phyloP scores from a whole-genome alignment of 2,329 filamentous ascomycete genomes.

The Coleophoma cylindrospora region DNA sequence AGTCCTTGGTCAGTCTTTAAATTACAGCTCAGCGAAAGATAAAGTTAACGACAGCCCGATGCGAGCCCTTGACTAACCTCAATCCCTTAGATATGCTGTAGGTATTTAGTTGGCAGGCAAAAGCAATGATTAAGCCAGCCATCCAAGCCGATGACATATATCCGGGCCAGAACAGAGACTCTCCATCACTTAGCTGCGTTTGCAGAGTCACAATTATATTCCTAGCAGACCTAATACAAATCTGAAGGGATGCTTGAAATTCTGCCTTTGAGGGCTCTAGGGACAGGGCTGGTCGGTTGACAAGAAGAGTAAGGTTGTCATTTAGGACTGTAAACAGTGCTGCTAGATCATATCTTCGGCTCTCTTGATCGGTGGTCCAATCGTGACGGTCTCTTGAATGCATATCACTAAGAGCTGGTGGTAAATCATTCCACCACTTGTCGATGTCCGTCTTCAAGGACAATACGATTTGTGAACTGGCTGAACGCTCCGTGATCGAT shows the following conservation, averaged over 20 bases:
- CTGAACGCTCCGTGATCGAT: not conserved
- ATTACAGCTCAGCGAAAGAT: not conserved
- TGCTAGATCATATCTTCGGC: not conserved
- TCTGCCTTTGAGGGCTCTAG: not conserved
- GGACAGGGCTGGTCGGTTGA: not conserved
- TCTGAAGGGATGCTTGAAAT: not conserved
- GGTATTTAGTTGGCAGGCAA: not conserved
- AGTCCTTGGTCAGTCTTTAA: no score
- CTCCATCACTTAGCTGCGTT: not conserved
- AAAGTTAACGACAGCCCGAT: not conserved
- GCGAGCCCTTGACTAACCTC: not conserved
- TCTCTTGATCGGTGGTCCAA: not conserved
- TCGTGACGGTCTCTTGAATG: not conserved
- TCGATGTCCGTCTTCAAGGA: not conserved
- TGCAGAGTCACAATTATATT: not conserved
- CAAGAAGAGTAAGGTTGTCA: not conserved
- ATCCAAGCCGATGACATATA: not conserved
- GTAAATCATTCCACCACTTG: not conserved
- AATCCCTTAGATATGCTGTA: not conserved
- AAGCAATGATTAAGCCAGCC: not conserved
- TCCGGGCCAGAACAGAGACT: constrained; percentile 4
- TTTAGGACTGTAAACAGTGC: not conserved
- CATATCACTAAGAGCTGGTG: not conserved
- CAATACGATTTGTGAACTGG: not conserved
- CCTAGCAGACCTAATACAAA: not conserved